Evolutionary conservation across 179 eudicot genomes (phyloP).

Genomic region (Heliamphora pulchella): DNA sequence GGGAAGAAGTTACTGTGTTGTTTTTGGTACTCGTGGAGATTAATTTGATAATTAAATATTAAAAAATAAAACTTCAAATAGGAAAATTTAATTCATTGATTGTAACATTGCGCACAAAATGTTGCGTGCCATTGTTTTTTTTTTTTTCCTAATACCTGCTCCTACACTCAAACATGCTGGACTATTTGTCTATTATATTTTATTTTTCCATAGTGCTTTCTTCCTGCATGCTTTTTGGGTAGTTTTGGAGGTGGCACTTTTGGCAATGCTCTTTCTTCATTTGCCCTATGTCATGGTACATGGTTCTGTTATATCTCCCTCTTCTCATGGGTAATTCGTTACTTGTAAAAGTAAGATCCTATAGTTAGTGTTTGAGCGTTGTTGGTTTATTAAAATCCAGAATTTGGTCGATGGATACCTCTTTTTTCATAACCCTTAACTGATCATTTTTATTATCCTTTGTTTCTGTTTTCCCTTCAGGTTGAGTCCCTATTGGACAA

Average conservation of each 20-base stretch:
- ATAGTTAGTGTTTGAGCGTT: not conserved
- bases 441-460: not conserved
- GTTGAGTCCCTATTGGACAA: constrained; percentile 85
- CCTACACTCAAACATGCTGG: not conserved
- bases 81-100: no score
- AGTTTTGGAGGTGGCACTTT: not conserved
- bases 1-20: no score
- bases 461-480: constrained; percentile 28
- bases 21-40: no score
- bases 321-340: not conserved
- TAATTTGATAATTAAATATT: no score
- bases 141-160: not conserved
- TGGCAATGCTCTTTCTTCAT: not conserved
- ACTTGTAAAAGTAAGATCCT: not conserved
- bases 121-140: no score
- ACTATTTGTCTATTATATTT: not conserved
- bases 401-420: not conserved
- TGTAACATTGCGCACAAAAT: no score
- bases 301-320: not conserved
- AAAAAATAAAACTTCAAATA: no score
- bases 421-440: not conserved
- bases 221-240: not conserved
- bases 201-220: not conserved
- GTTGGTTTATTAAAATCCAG: not conserved
- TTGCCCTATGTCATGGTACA: no score